A percentile compares a stretch with the other conserved stretches of the same genome.
phyloP scores from a whole-genome alignment of 2,329 filamentous ascomycete species.

The Laburnicola sp. region DNA sequence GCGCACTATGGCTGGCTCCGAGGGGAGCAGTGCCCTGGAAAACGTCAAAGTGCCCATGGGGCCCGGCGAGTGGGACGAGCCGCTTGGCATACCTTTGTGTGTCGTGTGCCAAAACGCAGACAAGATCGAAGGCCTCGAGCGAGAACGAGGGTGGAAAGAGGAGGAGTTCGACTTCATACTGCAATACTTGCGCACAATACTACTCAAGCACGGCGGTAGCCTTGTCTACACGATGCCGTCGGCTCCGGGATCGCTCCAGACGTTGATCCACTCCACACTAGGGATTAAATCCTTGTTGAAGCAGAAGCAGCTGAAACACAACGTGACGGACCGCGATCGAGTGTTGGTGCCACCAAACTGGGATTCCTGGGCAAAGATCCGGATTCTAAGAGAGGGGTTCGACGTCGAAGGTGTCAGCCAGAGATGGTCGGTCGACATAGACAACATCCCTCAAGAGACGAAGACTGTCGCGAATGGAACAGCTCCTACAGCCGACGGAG shows the following conservation, averaged over 20 bases:
- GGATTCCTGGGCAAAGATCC: conserved; percentile 98
- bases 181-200: conserved; percentile 85
- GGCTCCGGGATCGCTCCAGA: conserved; percentile 74
- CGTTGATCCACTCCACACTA: conserved; percentile 80
- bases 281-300: conserved; percentile 79
- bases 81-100: conserved; percentile 80
- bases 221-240: conserved; percentile 49
- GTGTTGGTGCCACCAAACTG: conserved; percentile 94
- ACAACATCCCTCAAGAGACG: conserved; percentile 46
- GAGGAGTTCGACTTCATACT: conserved; percentile 95
- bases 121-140: conserved; percentile 87
- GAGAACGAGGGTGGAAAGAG: conserved; percentile 90
- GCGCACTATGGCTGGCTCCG: conserved; percentile 27
- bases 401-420: conserved; percentile 84
- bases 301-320: conserved; percentile 56
- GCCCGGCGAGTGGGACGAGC: conserved; percentile 91
- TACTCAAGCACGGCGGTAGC: conserved; percentile 74
- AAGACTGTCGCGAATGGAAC: conserved; percentile 28
- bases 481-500: conserved; percentile 18
- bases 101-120: conserved; percentile 97
- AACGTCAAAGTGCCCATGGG: conserved; percentile 69
- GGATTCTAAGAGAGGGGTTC: conserved; percentile 87
- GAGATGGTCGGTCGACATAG: conserved; percentile 84
- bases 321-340: conserved; percentile 91
- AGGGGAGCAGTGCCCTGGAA: conserved; percentile 35